Evolutionary conservation across 2,329 filamentous ascomycete species (phyloP), one percentile per base, ranked within the genome.

Genomic region (Rhytidhysteron rufulum): DNA sequence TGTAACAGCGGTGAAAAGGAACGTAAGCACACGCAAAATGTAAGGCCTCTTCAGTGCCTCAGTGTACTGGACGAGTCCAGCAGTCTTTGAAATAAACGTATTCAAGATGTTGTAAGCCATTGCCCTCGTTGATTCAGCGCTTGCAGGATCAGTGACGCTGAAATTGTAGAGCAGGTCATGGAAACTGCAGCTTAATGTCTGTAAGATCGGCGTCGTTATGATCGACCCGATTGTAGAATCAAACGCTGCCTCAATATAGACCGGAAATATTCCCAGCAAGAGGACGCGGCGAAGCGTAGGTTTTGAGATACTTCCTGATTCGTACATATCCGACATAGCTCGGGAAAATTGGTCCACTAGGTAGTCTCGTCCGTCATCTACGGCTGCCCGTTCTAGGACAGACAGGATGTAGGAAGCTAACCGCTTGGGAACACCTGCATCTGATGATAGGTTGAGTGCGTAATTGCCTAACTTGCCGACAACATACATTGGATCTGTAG

Each of bases 381-480:
- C 59, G 2, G 76, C 75, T 1, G 79, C 78, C 40, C 78, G 68
- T 53, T 82, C 78, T 10, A 72, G 74, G 5, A 83, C 72, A 4
- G 73, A 75, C 40, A 82, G 77, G 11, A 83, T 57, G 56, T 82
- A 83, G n/a, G 69, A 67, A 5, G 70, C 72, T 24, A 83, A 64
- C 42, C 79, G 71, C 47, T 77, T 80, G 5, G 72, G 66, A 9
- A 70, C 70, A 42, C 72, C 71, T 6, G 63, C 47, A 18, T 74
- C 68, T 3, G 58, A 60, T 3, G 58, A 60, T 2, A 82, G 60
- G 48, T 76, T 79, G 1, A 75, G 66, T 10, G 71, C 73, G 44
- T 83, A 83, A 32, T 77, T 73, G 47, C 77, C 79, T 22, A 84
- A 63, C 42, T 73, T 73, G 7, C 77, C 79, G 4, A 82, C 74